These are phyloP conservation scores for Metarhizium humberi DNA, from an alignment of 2,329 filamentous ascomycete genomes.

Conservation along the genomic window DNA sequence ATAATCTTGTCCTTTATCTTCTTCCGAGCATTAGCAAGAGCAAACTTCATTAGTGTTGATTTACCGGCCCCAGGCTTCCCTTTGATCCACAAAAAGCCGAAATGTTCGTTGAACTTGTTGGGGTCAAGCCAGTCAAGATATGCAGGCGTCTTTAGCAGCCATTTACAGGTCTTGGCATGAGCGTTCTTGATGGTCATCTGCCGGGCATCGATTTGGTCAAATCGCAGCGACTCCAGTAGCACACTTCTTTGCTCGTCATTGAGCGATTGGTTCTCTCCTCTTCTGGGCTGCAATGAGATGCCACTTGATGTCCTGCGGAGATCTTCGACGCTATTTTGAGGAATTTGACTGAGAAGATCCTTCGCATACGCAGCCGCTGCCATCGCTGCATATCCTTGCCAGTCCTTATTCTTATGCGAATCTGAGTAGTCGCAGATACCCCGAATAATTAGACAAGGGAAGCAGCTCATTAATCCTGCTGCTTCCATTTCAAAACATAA, in stretches of 20 bases:
- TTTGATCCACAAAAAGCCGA: constrained; percentile 36
- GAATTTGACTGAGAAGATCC: too few relatives aligned
- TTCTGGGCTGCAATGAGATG: too few relatives aligned
- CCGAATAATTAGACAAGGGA: too few relatives aligned
- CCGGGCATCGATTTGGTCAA: constrained; percentile 28
- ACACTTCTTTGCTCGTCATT: background rate
- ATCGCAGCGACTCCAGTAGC: constrained; percentile 22
- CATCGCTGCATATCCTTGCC: too few relatives aligned
- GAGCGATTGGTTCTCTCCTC: background rate
- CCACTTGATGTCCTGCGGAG: too few relatives aligned
- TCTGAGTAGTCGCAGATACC: too few relatives aligned
- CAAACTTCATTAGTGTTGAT: constrained; percentile 36
- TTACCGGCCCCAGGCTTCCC: constrained; percentile 37
- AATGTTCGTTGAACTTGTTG: constrained; percentile 12
- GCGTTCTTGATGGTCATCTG: constrained; percentile 26
- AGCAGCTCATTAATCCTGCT: too few relatives aligned
- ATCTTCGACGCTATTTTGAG: too few relatives aligned
- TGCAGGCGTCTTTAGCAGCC: constrained; percentile 24
- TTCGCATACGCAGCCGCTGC: too few relatives aligned
- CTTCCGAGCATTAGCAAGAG: constrained; percentile 7
- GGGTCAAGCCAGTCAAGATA: constrained; percentile 29
- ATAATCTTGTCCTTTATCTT: constrained; percentile 13
- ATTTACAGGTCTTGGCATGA: constrained; percentile 19
- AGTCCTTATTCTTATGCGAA: too few relatives aligned
- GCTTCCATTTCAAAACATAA: too few relatives aligned